Evolutionary conservation across 352 stramenopile species (phyloP).

Genomic region (Globisporangium perplexum): DNA sequence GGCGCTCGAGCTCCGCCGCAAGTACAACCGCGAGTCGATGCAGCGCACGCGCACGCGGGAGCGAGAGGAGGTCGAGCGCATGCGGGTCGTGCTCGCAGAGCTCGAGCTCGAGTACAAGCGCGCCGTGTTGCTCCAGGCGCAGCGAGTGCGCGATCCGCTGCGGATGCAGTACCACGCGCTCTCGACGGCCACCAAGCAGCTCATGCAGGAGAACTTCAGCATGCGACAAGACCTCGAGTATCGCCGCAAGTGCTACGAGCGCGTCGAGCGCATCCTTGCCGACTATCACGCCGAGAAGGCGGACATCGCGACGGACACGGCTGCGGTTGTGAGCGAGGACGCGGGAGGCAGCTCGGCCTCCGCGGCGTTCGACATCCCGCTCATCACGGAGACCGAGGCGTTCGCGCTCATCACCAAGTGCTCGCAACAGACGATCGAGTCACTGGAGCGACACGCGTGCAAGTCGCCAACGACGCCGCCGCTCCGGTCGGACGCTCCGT

Average conservation of each 20-base stretch:
- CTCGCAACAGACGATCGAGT: slow-evolving; percentile 15
- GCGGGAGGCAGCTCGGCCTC: background rate
- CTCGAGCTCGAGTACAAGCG: slow-evolving; percentile 36
- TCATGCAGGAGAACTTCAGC: slow-evolving; percentile 32
- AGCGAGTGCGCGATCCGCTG: slow-evolving; percentile 5
- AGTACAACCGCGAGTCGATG: slow-evolving; percentile 45
- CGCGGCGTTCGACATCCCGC: slow-evolving; percentile 5
- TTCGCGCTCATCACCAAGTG: slow-evolving; percentile 25
- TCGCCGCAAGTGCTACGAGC: slow-evolving; percentile 30
- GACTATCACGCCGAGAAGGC: slow-evolving; percentile 37
- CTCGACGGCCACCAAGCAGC: slow-evolving; percentile 23
- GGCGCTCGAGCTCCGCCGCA: slow-evolving; percentile 28
- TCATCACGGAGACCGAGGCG: slow-evolving; percentile 24
- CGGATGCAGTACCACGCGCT: slow-evolving; percentile 26
- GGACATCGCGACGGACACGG: slow-evolving; percentile 1
- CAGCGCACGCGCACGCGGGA: slow-evolving; percentile 29
- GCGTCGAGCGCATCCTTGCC: slow-evolving; percentile 32
- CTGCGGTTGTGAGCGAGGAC: background rate
- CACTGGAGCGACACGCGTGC: slow-evolving; percentile 13
- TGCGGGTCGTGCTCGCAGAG: slow-evolving; percentile 24
- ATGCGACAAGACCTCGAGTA: slow-evolving; percentile 29
- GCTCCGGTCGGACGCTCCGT: slow-evolving; percentile 12
- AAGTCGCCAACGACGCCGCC: background rate
- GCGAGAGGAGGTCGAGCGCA: slow-evolving; percentile 22
- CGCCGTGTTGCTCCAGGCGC: slow-evolving; percentile 14